These are phyloP conservation scores for Geosmithia flava DNA, from an alignment of 2,329 filamentous ascomycete genomes.

Conservation along the genomic window DNA sequence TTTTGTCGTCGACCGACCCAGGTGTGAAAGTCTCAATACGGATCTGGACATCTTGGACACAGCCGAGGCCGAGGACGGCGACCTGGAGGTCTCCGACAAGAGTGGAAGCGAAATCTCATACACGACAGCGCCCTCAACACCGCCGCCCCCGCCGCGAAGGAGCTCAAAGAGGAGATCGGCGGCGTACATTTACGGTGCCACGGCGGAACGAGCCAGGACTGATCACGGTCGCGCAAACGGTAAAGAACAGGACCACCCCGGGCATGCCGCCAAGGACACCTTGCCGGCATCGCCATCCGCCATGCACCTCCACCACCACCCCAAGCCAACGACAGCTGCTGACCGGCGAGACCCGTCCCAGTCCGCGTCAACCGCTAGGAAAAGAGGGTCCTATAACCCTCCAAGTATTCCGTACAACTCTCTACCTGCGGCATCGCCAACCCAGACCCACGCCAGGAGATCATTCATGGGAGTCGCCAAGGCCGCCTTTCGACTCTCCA, in stretches of 20 bases:
- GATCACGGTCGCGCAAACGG: background rate
- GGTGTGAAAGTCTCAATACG: background rate
- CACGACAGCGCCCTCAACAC: slow-evolving; percentile 7
- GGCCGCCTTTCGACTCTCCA: slow-evolving; percentile 11
- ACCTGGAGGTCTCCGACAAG: background rate
- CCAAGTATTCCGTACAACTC: slow-evolving; percentile 16
- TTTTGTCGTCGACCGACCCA: background rate
- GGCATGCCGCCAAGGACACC: background rate
- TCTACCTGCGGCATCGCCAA: slow-evolving; percentile 5
- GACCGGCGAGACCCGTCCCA: background rate
- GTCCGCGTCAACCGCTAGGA: background rate
- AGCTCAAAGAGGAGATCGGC: slow-evolving; percentile 11
- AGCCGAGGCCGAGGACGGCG: background rate
- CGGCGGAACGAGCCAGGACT: background rate
- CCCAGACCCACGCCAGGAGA: slow-evolving; percentile 12
- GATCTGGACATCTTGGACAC: background rate
- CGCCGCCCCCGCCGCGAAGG: slow-evolving; percentile 14
- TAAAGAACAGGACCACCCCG: background rate
- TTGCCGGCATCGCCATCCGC: background rate
- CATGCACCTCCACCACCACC: background rate
- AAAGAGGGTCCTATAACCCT: slow-evolving; percentile 4
- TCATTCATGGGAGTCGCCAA: slow-evolving; percentile 21
- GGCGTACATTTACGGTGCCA: background rate
- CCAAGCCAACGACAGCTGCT: background rate
- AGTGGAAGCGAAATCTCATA: slow-evolving; percentile 1